These are phyloP conservation scores for Xylaria arbuscula DNA, from an alignment of 2,329 filamentous ascomycete species.

Conservation along the genomic window DNA sequence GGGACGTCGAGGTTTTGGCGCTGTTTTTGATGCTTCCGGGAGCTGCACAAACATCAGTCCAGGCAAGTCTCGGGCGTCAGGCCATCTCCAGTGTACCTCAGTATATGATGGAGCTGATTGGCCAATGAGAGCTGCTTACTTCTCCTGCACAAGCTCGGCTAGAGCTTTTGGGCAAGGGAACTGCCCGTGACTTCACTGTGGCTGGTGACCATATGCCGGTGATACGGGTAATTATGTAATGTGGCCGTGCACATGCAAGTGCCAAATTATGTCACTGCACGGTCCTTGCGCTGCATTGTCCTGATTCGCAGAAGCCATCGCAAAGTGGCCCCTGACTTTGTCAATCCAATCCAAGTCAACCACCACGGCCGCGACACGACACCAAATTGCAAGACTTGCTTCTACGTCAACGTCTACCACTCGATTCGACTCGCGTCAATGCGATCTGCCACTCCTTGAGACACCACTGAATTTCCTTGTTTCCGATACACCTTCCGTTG, in stretches of 20 bases:
- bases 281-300: constrained; percentile 8
- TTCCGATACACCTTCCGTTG: constrained; percentile 13
- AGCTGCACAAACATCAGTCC: constrained; percentile 16
- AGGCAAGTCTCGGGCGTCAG: constrained; percentile 19
- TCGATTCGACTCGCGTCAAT: constrained; percentile 18
- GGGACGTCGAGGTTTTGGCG: neutral
- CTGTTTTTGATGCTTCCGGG: constrained; percentile 22
- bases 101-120: constrained; percentile 32
- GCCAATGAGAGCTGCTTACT: constrained; percentile 28
- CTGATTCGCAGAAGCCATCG: constrained; percentile 4
- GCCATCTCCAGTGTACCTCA: constrained; percentile 26
- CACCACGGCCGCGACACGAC: constrained; percentile 35
- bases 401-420: neutral
- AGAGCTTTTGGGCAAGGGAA: neutral
- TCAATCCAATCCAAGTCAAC: constrained; percentile 26
- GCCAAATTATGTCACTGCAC: neutral
- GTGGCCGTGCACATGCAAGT: constrained; percentile 4
- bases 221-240: neutral
- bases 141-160: neutral
- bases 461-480: constrained; percentile 28
- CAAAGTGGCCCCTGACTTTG: constrained; percentile 19
- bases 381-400: constrained; percentile 22
- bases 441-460: constrained; percentile 39
- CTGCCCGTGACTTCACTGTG: neutral
- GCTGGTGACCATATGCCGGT: neutral